Evolutionary conservation across 1,284 basidiomycete species (phyloP).

Genomic region (Tilletia caries): DNA sequence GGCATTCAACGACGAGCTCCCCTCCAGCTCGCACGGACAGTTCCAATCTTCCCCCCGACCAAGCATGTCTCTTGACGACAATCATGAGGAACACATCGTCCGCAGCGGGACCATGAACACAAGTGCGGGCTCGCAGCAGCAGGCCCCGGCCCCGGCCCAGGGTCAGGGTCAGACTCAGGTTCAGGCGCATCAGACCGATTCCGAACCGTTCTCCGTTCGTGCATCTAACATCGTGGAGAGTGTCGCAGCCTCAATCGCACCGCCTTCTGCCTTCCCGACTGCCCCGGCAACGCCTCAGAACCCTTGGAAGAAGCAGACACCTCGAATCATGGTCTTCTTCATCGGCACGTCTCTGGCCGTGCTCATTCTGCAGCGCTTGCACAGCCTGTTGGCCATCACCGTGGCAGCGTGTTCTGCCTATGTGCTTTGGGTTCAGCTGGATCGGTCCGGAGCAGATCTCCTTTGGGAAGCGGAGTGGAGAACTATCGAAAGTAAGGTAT

Average conservation of each 20-base stretch:
- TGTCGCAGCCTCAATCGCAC: neutral
- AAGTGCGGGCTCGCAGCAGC: too few relatives aligned
- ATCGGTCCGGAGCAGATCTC: constrained; percentile 23
- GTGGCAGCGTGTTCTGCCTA: constrained; percentile 25
- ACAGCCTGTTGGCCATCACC: constrained; percentile 22
- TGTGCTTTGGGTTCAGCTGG: constrained; percentile 31
- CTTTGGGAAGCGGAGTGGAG: constrained; percentile 26
- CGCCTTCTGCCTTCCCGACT: neutral
- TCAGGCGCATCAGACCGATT: neutral
- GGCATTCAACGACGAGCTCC: neutral
- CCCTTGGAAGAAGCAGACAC: constrained; percentile 29
- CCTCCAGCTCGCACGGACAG: neutral
- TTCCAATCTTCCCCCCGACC: too few relatives aligned
- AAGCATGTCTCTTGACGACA: neutral
- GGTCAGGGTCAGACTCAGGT: too few relatives aligned
- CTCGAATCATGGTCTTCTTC: constrained; percentile 34
- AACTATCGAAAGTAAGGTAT: constrained; percentile 17
- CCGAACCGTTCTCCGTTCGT: neutral
- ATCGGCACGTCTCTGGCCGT: constrained; percentile 28
- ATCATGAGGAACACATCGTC: constrained; percentile 7
- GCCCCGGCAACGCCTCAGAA: neutral
- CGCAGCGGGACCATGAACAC: neutral
- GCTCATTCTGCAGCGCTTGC: constrained; percentile 26
- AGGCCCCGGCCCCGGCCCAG: too few relatives aligned
- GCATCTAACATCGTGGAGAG: neutral